Evolutionary conservation across 2,329 filamentous ascomycete species (phyloP).

Genomic region (Dissoconium aciculare): DNA sequence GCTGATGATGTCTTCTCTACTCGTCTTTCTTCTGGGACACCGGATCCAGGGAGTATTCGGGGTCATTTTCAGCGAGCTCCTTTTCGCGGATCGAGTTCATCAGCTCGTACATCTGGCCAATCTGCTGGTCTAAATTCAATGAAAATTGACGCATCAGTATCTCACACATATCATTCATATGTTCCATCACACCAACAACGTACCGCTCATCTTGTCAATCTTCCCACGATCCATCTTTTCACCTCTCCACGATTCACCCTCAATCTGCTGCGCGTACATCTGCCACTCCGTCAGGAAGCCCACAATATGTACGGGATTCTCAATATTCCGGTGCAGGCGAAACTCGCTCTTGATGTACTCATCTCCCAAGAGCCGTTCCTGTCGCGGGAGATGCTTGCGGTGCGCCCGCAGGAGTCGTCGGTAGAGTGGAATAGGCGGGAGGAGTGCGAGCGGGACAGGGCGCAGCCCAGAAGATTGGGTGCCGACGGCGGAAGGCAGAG

Average conservation of each 20-base stretch:
- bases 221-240: conserved; percentile 72
- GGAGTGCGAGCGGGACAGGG: conserved; percentile 47
- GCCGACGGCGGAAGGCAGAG: conserved; percentile 21
- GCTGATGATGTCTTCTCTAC: too few relatives aligned
- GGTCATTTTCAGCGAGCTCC: conserved; percentile 34
- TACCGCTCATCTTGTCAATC: conserved; percentile 88
- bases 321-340: conserved; percentile 62
- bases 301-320: conserved; percentile 86
- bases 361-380: conserved; percentile 72
- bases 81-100: conserved; percentile 63
- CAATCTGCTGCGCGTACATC: conserved; percentile 78
- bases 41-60: conserved; percentile 13
- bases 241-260: conserved; percentile 72
- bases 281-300: conserved; percentile 97
- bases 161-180: background rate
- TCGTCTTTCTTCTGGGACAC: too few relatives aligned
- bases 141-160: conserved; percentile 1
- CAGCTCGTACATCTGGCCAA: conserved; percentile 84
- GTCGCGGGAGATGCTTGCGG: conserved; percentile 56
- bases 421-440: conserved; percentile 82
- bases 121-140: conserved; percentile 72
- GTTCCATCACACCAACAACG: conserved; percentile 20
- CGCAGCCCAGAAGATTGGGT: conserved; percentile 24
- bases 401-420: conserved; percentile 75
- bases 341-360: conserved; percentile 92